These are phyloP conservation scores for Lecanicillium sp. DNA, from an alignment of 2,329 filamentous ascomycete genomes.

Conservation along the genomic window DNA sequence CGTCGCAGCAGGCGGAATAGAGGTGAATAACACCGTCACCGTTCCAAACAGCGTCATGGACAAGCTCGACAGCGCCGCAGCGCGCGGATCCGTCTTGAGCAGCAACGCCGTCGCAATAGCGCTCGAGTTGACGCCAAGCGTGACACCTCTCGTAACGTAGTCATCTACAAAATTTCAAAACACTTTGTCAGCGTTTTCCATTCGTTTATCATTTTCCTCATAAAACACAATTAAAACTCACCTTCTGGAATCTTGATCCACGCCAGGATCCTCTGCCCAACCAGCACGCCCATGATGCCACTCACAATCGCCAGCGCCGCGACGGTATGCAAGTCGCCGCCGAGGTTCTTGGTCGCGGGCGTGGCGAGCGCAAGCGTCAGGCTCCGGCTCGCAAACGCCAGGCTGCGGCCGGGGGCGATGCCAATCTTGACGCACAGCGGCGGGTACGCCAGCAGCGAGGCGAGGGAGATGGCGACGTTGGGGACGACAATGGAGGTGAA, in stretches of 20 bases:
- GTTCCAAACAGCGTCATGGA: constrained; percentile 56
- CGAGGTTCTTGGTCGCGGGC: constrained; percentile 47
- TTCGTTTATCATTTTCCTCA: too few relatives aligned
- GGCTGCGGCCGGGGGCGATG: constrained; percentile 42
- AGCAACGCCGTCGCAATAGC: constrained; percentile 52
- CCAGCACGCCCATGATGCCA: constrained; percentile 49
- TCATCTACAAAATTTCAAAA: constrained; percentile 37
- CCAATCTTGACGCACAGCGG: constrained; percentile 43
- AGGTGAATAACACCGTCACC: constrained; percentile 50
- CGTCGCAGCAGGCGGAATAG: constrained; percentile 43
- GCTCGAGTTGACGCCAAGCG: constrained; percentile 52
- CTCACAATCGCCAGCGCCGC: constrained; percentile 52
- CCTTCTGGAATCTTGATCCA: constrained; percentile 46
- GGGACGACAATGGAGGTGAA: constrained; percentile 47
- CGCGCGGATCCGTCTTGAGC: constrained; percentile 47
- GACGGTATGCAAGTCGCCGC: constrained; percentile 47
- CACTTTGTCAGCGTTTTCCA: too few relatives aligned
- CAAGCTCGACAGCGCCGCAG: constrained; percentile 50
- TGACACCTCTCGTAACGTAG: constrained; percentile 55
- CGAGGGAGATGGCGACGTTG: constrained; percentile 42
- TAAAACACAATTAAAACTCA: constrained; percentile 16
- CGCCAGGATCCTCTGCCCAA: constrained; percentile 41
- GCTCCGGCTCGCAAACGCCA: constrained; percentile 49
- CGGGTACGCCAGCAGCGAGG: constrained; percentile 51
- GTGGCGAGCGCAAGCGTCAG: constrained; percentile 53